A percentile compares a stretch with the other conserved stretches of the same genome.
These are phyloP conservation scores for Fusarium anguioides DNA, from an alignment of 2,329 filamentous ascomycete genomes.

Conservation along the genomic window DNA sequence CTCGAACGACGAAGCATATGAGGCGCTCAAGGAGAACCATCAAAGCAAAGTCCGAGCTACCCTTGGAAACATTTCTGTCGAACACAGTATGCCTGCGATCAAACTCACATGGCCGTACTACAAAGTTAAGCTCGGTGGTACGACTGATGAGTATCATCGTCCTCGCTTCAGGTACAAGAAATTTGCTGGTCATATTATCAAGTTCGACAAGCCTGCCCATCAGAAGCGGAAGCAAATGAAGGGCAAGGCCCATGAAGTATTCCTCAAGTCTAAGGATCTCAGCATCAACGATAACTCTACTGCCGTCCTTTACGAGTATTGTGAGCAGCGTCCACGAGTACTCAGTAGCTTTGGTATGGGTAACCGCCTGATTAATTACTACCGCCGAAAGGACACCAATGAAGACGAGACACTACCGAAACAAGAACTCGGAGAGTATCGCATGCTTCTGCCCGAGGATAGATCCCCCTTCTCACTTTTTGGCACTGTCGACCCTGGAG, in stretches of 20 bases:
- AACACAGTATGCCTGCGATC: constrained; percentile 91
- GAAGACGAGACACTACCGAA: constrained; percentile 83
- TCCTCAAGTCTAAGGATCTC: constrained; percentile 82
- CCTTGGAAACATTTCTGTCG: constrained; percentile 89
- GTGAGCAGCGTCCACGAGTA: constrained; percentile 90
- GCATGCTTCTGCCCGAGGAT: constrained; percentile 89
- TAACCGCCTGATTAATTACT: constrained; percentile 95
- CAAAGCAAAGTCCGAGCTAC: constrained; percentile 95
- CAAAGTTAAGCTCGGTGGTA: constrained; percentile 82
- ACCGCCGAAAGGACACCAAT: constrained; percentile 79
- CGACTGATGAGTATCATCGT: constrained; percentile 83
- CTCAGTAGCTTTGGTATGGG: constrained; percentile 98
- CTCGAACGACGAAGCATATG: constrained; percentile 95
- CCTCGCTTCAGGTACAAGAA: constrained; percentile 79
- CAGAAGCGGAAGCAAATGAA: constrained; percentile 86
- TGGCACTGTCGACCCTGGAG: constrained; percentile 89
- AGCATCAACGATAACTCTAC: constrained; percentile 90
- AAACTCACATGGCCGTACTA: constrained; percentile 97
- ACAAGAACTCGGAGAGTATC: constrained; percentile 86
- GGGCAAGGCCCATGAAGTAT: constrained; percentile 82
- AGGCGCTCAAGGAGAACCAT: constrained; percentile 95
- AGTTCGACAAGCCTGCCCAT: constrained; percentile 76
- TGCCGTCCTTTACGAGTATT: constrained; percentile 91
- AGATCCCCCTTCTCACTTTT: constrained; percentile 97
- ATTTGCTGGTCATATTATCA: constrained; percentile 73